Conservation (phyloP, 1,139 yeast genomes). For the Arxiozyma bovina region DNA sequence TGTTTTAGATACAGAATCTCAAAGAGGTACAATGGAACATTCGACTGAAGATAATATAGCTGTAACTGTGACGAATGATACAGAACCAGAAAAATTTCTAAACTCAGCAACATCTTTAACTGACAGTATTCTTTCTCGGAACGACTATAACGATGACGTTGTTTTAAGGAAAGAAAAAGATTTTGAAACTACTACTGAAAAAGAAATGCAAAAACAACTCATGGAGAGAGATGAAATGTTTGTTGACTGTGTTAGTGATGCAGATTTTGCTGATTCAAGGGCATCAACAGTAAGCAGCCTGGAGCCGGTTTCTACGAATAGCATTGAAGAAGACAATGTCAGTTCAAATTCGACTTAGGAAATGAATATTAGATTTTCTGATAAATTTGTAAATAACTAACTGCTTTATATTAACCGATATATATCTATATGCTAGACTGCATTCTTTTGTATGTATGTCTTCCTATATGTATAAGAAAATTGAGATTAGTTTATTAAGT, state of each 20-base stretch:
- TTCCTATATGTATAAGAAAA: neutral
- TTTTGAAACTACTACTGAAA: constrained; percentile 11
- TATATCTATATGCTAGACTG: too few relatives aligned
- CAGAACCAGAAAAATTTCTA: neutral
- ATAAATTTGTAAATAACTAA: too few relatives aligned
- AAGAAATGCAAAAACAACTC: constrained; percentile 8
- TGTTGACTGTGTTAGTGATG: neutral
- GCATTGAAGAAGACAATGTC: neutral
- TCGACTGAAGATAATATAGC: neutral
- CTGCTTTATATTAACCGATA: too few relatives aligned
- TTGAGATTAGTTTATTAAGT: too few relatives aligned
- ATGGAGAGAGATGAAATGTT: constrained; percentile 1
- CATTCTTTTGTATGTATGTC: neutral
- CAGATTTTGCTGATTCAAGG: too few relatives aligned
- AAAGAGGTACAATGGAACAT: neutral
- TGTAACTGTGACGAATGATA: neutral
- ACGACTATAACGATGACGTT: constrained; percentile 8
- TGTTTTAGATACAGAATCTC: neutral
- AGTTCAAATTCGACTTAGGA: neutral
- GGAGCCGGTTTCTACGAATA: neutral
- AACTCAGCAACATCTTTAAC: neutral
- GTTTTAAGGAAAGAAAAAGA: constrained; percentile 9
- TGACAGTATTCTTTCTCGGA: constrained; percentile 10
- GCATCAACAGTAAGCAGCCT: neutral
- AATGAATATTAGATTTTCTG: neutral